Conservation (phyloP, 345 rosid species). For the Euclidium syriacum region DNA sequence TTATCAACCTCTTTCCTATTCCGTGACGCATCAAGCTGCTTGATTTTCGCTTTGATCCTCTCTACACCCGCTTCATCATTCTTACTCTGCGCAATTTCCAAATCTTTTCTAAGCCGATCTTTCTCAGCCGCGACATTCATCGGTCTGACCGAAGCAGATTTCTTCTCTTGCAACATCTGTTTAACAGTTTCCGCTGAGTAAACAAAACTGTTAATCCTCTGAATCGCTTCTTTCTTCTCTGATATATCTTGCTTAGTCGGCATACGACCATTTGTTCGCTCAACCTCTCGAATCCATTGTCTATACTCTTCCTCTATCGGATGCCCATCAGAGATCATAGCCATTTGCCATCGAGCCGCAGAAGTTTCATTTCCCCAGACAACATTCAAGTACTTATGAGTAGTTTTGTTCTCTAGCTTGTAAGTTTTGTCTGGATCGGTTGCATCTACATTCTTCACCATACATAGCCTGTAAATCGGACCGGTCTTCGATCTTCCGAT, state of each 20-base stretch:
- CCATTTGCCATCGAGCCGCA: slow-evolving; percentile 99
- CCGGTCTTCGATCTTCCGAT: slow-evolving; percentile 78
- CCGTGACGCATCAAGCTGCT: slow-evolving; percentile 78
- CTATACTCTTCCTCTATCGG: slow-evolving; percentile 89
- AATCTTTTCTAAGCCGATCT: slow-evolving; percentile 80
- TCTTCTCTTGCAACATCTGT: slow-evolving; percentile 97
- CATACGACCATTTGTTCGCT: slow-evolving; percentile 75
- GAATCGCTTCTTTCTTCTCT: slow-evolving; percentile 83
- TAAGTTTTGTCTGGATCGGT: slow-evolving; percentile 71
- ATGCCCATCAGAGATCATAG: slow-evolving; percentile 89
- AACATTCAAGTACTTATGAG: slow-evolving; percentile 80
- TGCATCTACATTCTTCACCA: slow-evolving; percentile 89
- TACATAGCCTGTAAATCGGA: slow-evolving; percentile 80
- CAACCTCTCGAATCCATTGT: slow-evolving; percentile 87
- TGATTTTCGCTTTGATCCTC: slow-evolving; percentile 66
- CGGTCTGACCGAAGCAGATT: slow-evolving; percentile 79
- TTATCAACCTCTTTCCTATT: slow-evolving; percentile 53
- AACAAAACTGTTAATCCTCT: slow-evolving; percentile 62
- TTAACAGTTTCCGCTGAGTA: slow-evolving; percentile 94
- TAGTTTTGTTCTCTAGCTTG: slow-evolving; percentile 79
- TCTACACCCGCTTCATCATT: slow-evolving; percentile 72
- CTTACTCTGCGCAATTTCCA: slow-evolving; percentile 70
- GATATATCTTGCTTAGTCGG: slow-evolving; percentile 74
- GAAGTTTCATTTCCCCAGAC: slow-evolving; percentile 87
- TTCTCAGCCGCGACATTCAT: slow-evolving; percentile 95